Evolutionary conservation across 139 green algal genomes (phyloP), one percentile per base, ranked within the genome.

Genomic region (Chlorella sp.): DNA sequence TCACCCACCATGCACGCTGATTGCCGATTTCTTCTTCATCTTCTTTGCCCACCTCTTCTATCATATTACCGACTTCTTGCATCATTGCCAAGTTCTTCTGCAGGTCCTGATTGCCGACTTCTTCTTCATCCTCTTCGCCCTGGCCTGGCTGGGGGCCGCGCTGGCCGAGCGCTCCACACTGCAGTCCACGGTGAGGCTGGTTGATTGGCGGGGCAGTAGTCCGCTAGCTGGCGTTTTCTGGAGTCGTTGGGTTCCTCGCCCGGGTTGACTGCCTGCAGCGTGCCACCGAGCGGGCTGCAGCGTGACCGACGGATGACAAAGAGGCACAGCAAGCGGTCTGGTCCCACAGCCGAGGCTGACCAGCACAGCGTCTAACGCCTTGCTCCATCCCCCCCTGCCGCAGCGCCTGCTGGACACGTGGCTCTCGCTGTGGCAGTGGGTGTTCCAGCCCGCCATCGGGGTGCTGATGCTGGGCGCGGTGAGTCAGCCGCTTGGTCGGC

Each of bases 61-160:
- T 70, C 34, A 60, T 13, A 72, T 26, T 28, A 13, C 54, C 13
- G 26, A 32, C 26, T 20, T 60, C 51, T 16, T 24, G 13, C 24
- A 19, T 11, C 8, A 8, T 56, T 14, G 30, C 4, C 6, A 1
- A 30, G 1, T 30, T 3, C 28, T 56, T 64, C 17, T 80, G 56
- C 89, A 96, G 92, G 46, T 96, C 1, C 88, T 98, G 4, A 97
- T 98, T n/a, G 95, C 92, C 17, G 95, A 98, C 86, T 97, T 98
- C 81, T 98, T 98, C 90, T 93, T 97, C 58, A 89, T 98, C 8
- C 83, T 94, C 43, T 85, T 93, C 30, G 89, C 92, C 4, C 80
- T 97, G 48, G 93, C 73, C 17, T 97, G 92, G 93, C 90, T 98
- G 41, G 90, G 69, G 22, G 88, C 86, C 8, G 94, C 90, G 20